phyloP scores from a whole-genome alignment of 139 green algal species.

The Asterochloris erici region DNA sequence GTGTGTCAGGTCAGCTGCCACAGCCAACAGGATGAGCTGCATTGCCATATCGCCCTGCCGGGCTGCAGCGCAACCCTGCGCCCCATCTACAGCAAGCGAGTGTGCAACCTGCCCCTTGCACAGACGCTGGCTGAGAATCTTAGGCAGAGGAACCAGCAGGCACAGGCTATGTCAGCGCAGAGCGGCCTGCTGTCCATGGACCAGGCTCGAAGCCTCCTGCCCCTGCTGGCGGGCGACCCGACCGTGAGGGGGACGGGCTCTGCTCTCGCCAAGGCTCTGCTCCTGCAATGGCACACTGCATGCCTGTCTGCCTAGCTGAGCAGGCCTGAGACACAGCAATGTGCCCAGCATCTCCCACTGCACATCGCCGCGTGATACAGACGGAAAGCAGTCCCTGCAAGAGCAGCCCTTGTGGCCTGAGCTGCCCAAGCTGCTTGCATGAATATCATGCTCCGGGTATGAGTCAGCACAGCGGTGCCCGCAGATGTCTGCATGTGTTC shows the following conservation, averaged over 20 bases:
- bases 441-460: not conserved
- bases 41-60: slow-evolving; percentile 4
- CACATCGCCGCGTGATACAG: not conserved
- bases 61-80: slow-evolving; percentile 1
- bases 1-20: slow-evolving; percentile 2
- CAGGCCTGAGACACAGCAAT: not conserved
- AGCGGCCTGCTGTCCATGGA: slow-evolving; percentile 32
- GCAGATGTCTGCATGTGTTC: not conserved
- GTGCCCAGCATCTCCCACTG: not conserved
- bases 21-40: not conserved
- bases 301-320: not conserved
- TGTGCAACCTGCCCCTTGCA: slow-evolving; percentile 12
- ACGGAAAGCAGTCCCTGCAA: too few relatives aligned
- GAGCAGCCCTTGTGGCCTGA: too few relatives aligned
- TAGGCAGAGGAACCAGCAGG: not conserved
- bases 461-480: not conserved
- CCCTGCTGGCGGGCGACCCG: slow-evolving; percentile 14
- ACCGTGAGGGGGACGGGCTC: not conserved
- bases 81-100: slow-evolving; percentile 22
- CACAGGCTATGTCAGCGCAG: not conserved
- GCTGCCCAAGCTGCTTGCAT: not conserved
- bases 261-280: not conserved
- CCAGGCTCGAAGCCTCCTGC: slow-evolving; percentile 23
- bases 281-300: not conserved
- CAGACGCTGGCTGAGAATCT: slow-evolving; percentile 8